phyloP scores from a whole-genome alignment of 2,329 filamentous ascomycete species.

The Aspergillus amoenus region DNA sequence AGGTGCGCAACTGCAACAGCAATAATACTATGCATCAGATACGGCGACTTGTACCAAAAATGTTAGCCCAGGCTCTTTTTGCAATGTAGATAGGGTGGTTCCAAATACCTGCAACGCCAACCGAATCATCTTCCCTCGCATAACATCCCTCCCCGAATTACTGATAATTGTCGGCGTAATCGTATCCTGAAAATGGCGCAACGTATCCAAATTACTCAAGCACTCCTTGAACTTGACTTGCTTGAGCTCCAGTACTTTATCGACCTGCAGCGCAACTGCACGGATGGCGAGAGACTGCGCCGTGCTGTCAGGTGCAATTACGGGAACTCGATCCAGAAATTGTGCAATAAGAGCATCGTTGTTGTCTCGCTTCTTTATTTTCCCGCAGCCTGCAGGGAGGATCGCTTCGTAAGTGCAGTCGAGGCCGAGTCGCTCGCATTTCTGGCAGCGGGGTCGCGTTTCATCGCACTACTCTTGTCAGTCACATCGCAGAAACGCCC shows the following conservation, averaged over 20 bases:
- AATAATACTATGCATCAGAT: conserved; percentile 40
- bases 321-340: conserved; percentile 15
- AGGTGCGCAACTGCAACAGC: conserved; percentile 33
- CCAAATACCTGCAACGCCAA: conserved; percentile 32
- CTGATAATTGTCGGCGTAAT: conserved; percentile 17
- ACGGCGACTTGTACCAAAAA: conserved; percentile 27
- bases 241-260: conserved; percentile 23
- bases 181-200: conserved; percentile 30
- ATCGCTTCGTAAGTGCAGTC: conserved; percentile 29
- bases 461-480: conserved; percentile 32
- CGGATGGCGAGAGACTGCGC: conserved; percentile 23
- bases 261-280: conserved; percentile 22
- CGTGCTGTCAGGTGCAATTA: conserved; percentile 16
- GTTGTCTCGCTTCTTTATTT: conserved; percentile 3
- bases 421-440: conserved; percentile 31
- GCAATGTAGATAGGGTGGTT: neutral
- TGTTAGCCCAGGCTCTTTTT: neutral
- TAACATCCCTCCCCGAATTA: conserved; percentile 14
- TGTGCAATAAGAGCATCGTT: conserved; percentile 9
- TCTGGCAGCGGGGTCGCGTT: conserved; percentile 31
- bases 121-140: conserved; percentile 26
- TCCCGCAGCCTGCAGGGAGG: neutral
- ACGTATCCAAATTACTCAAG: conserved; percentile 17
- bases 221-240: neutral
- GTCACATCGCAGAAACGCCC: neutral